Base-by-base conservation (phyloP, 140 eudicot species). In the Anethum foeniculum region DNA sequence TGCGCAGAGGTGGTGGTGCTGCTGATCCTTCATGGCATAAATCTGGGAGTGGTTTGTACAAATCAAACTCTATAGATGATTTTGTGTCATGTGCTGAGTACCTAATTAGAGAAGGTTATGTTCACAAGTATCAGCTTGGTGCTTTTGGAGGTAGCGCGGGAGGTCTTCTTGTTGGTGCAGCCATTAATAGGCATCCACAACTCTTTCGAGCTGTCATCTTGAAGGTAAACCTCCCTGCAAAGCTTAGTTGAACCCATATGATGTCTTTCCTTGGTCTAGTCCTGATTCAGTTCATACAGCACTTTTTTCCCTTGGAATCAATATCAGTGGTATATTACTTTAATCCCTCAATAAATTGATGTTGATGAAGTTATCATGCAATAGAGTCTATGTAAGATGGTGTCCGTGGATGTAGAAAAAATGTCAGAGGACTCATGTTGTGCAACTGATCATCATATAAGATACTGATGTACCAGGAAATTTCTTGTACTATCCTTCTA, bases 141-240 rank as follows among this genome's bases (percentile, higher is more conserved):
- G 96, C 97, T 71, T 39, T 90, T 46, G 96, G 95, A 30, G 78
- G 81, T 52, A 95, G 99, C 84, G 99, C 99, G 12, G 99, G 99
- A 39, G 83, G 88, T 84, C 91, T 92, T 80, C 91, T 92, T 71
- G 92, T 89, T 67, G 97, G 88, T 44, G 92, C 97, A 25, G 90
- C 97, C 82, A 80, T 90, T 75, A 95, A 95, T 81, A 83, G 88
- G 88, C 84, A 79, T 82, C 97, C 97, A 3, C 67, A 87, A 41
- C 79, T 95, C 75, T 95, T 95, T 87, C 88, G 85, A 81, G 95
- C 96, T 82, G 95, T 89, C 74, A 89, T 92, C 81, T 65, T 95
- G 32, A 95, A 90, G 90, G 99, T 94, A 83, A 85, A 56, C 46
- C 36, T 5, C 78, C 38, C 78, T 74, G 54, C 12, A 75, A 14